These are phyloP conservation scores for Postia placenta DNA, from an alignment of 768 basidiomycete species.

Conservation along the genomic window DNA sequence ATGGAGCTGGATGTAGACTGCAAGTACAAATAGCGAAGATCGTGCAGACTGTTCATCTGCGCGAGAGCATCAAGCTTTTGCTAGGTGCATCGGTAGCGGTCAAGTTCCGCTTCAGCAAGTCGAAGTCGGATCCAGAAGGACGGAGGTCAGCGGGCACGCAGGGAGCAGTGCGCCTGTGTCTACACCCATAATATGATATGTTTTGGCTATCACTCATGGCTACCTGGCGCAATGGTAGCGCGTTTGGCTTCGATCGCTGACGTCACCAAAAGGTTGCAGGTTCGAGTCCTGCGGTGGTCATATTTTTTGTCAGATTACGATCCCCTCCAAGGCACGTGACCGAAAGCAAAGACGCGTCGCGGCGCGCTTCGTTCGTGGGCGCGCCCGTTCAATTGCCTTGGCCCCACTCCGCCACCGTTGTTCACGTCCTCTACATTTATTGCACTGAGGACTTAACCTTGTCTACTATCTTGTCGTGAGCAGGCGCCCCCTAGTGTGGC, in stretches of 20 bases:
- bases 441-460: neutral
- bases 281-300: conserved; percentile 95
- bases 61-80: conserved; percentile 3
- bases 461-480: neutral
- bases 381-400: neutral
- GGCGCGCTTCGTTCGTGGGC: neutral
- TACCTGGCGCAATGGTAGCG: conserved; percentile 93
- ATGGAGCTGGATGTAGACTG: conserved; percentile 14
- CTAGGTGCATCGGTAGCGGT: conserved; percentile 9
- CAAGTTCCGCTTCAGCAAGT: conserved; percentile 1
- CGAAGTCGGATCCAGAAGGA: neutral
- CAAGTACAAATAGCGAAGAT: conserved; percentile 10
- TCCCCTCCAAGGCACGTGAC: neutral
- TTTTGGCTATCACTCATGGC: too few species aligned
- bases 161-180: too few species aligned
- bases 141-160: neutral
- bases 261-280: conserved; percentile 91
- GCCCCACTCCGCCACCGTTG: neutral
- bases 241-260: conserved; percentile 79
- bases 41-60: conserved; percentile 14
- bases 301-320: neutral
- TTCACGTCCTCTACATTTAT: neutral
- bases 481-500: neutral
- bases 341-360: conserved; percentile 2
- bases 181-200: too few species aligned